phyloP scores from a whole-genome alignment of 2,329 filamentous ascomycete genomes.

The Blastomyces parvus region DNA sequence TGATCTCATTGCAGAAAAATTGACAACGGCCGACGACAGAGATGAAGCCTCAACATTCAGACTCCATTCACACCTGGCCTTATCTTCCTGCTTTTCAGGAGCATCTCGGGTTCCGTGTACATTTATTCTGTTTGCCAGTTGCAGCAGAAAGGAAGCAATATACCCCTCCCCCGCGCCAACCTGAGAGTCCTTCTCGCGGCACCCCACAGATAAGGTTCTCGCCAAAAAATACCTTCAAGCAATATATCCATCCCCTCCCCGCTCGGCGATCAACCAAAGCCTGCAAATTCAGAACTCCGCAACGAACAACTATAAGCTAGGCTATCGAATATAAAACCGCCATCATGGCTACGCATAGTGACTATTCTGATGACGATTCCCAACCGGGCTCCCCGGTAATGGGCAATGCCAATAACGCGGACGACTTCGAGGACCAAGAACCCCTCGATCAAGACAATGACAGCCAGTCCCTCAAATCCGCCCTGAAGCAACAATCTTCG shows the following conservation, averaged over 20 bases:
- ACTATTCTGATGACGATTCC: conserved; percentile 46
- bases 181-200: neutral
- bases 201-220: conserved; percentile 3
- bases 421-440: conserved; percentile 67
- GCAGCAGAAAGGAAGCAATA: neutral
- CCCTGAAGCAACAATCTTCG: conserved; percentile 64
- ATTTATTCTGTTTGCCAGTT: neutral
- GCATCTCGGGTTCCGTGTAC: neutral
- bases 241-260: neutral
- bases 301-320: neutral
- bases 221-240: neutral
- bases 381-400: conserved; percentile 47
- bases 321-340: conserved; percentile 8
- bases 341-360: conserved; percentile 48
- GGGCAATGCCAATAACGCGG: conserved; percentile 37
- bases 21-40: neutral
- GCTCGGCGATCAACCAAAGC: neutral
- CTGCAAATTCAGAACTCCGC: neutral
- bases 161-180: neutral
- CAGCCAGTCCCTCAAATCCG: conserved; percentile 67
- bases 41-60: neutral
- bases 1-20: conserved; percentile 3
- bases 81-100: neutral
- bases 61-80: neutral
- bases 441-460: conserved; percentile 49